A percentile compares a stretch with the other conserved stretches of the same genome.
phyloP scores from a whole-genome alignment of 345 rosid genomes.

The Boechera stricta region DNA sequence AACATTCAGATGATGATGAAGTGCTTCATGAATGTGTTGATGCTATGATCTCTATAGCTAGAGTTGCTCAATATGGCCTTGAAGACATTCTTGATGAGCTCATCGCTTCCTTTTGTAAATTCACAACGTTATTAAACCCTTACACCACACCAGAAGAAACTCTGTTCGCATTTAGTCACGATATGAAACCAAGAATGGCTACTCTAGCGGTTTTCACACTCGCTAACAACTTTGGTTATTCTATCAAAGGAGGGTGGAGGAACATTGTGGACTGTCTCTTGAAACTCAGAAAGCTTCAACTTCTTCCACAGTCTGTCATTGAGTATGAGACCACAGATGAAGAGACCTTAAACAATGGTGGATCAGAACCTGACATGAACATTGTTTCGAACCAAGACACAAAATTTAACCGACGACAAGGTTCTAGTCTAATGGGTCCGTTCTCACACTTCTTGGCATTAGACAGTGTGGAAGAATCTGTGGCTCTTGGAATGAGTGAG shows the following conservation, averaged over 20 bases:
- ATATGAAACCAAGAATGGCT: conserved; percentile 89
- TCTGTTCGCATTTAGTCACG: conserved; percentile 77
- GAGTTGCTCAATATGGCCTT: conserved; percentile 79
- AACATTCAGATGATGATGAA: conserved; percentile 90
- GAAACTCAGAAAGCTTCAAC: conserved; percentile 85
- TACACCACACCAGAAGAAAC: conserved; percentile 92
- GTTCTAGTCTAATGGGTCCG: conserved; percentile 54
- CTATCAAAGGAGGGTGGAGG: conserved; percentile 91
- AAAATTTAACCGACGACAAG: conserved; percentile 46
- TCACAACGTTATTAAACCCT: conserved; percentile 81
- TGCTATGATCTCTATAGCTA: conserved; percentile 79
- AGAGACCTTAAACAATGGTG: conserved; percentile 44
- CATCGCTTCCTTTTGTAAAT: conserved; percentile 80
- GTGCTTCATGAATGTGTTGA: conserved; percentile 88
- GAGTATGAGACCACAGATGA: conserved; percentile 58
- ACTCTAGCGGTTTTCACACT: conserved; percentile 87
- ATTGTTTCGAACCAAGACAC: conserved; percentile 51
- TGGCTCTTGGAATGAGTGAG: conserved; percentile 82
- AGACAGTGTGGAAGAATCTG: conserved; percentile 79
- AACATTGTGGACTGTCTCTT: conserved; percentile 83
- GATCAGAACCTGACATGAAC: conserved; percentile 51
- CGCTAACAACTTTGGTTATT: conserved; percentile 78
- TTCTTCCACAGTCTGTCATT: conserved; percentile 75
- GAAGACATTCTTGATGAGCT: conserved; percentile 91
- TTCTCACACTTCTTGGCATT: conserved; percentile 78